Evolutionary conservation across 768 basidiomycete genomes (phyloP), one percentile per base, ranked within the genome.

Genomic region (Leccinellum rugosiceps): DNA sequence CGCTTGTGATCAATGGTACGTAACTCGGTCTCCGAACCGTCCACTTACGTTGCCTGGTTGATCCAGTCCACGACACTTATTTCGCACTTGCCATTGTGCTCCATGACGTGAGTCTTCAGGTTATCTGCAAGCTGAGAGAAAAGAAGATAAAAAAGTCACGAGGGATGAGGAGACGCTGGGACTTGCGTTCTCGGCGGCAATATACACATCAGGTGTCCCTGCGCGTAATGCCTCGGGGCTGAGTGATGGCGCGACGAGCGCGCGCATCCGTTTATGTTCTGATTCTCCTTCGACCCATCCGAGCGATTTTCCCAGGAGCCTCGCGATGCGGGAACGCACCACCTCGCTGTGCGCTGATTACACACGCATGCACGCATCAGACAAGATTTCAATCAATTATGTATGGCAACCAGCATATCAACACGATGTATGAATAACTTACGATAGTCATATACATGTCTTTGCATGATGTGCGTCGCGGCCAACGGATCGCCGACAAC

Each of bases 201-300:
- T 32, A 5, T 54, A 58, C 15, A 57, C 57, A 19, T 54, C 52
- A 2, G 52, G 52, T 7, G 57, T 58, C 15, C 57, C 52, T 15
- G 35, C 14, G 1, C 57, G 57, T 13, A 58, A 32, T 15, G 57
- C 53, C 9, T 54, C 52, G 0, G 57, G 57, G 31, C 52, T 14
- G 23, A 58, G 57, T 8, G 57, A 31, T 11, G 52, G 52, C 11
- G 46, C 53, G 4, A 58, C 47, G 25, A 58, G 57, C n/a, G 57
- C 38, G 13, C 53, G 57, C 53, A 58, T 58, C 8, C 57, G 57
- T 23, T 49, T 58, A 13, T 58, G 53, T 5, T 49, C 57, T 21
- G 53, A 55, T 55, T 58, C 57, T 3, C 57, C 53, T 31, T 58
- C 57, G 17, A 58, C 53, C 57, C 57, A 58, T 10, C 53, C 57